These are phyloP conservation scores for Fusarium neocosmosporiellum DNA, from an alignment of 2,329 filamentous ascomycete genomes.

Conservation along the genomic window DNA sequence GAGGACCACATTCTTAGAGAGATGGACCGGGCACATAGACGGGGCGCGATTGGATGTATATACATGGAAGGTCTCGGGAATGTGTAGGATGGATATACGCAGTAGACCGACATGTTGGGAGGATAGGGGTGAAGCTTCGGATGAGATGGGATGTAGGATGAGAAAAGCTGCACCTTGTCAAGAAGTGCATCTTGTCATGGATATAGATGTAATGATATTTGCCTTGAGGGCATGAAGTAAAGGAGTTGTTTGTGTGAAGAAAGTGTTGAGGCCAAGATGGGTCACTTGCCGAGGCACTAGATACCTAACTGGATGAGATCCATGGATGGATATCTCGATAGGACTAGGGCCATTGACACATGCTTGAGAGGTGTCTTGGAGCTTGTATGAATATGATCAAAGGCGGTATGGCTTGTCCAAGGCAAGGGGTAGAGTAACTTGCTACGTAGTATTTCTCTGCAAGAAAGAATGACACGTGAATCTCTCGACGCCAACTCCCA, in stretches of 20 bases:
- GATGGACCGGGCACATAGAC: slow-evolving; percentile 33
- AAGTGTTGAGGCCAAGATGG: neutral
- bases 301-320: no score
- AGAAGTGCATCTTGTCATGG: slow-evolving; percentile 2
- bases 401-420: neutral
- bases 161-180: slow-evolving; percentile 7
- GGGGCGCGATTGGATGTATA: slow-evolving; percentile 26
- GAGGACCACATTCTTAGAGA: slow-evolving; percentile 29
- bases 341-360: neutral
- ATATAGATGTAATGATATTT: slow-evolving; percentile 27
- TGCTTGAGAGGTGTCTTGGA: neutral
- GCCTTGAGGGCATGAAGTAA: slow-evolving; percentile 4
- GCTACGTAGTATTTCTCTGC: neutral
- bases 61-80: slow-evolving; percentile 8
- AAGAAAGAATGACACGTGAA: neutral
- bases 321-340: no score
- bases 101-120: neutral
- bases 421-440: neutral
- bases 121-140: neutral
- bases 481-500: neutral
- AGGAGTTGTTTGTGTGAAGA: neutral
- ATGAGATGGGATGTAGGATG: slow-evolving; percentile 13
- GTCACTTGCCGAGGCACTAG: neutral
- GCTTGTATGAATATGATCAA: neutral
- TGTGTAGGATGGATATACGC: slow-evolving; percentile 6